phyloP scores from a whole-genome alignment of 2,329 filamentous ascomycete genomes.

The Pseudogymnoascus verrucosus region DNA sequence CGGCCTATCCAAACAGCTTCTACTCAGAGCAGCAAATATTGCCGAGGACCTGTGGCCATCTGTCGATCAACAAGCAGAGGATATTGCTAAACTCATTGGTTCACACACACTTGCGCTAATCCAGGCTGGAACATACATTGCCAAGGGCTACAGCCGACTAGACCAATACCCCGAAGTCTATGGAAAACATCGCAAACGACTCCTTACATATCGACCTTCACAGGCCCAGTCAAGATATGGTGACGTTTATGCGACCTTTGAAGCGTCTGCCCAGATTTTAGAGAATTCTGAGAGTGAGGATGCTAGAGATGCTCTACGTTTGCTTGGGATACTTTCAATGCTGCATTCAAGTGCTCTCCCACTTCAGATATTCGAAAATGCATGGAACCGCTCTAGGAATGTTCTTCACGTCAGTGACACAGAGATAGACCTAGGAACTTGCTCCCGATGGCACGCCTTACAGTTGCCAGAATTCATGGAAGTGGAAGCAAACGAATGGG shows the following conservation, averaged over 20 bases:
- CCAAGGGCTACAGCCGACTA: slow-evolving; percentile 12
- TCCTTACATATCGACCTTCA: slow-evolving; percentile 23
- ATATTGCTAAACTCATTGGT: slow-evolving; percentile 8
- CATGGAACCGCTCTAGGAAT: slow-evolving; percentile 19
- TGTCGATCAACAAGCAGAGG: slow-evolving; percentile 2
- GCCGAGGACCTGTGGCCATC: not conserved
- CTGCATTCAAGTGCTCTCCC: slow-evolving; percentile 23
- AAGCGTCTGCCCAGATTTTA: slow-evolving; percentile 27
- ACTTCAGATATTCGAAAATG: slow-evolving; percentile 26
- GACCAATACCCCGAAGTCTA: slow-evolving; percentile 15
- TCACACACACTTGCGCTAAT: slow-evolving; percentile 6
- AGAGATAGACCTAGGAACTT: not conserved
- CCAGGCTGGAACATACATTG: slow-evolving; percentile 12
- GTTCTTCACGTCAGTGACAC: slow-evolving; percentile 4
- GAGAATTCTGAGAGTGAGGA: slow-evolving; percentile 16
- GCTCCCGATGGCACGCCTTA: slow-evolving; percentile 16
- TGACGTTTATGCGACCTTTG: slow-evolving; percentile 31
- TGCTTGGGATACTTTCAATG: slow-evolving; percentile 27
- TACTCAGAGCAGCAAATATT: slow-evolving; percentile 1
- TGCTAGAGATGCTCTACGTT: slow-evolving; percentile 22
- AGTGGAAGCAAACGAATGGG: slow-evolving; percentile 21
- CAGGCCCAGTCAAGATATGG: slow-evolving; percentile 28
- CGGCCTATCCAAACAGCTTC: not conserved
- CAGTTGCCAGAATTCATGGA: slow-evolving; percentile 17
- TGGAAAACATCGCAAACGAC: slow-evolving; percentile 16